Evolutionary conservation across 2,329 filamentous ascomycete genomes (phyloP).

Genomic region (Ophiocordyceps camponoti-floridani): DNA sequence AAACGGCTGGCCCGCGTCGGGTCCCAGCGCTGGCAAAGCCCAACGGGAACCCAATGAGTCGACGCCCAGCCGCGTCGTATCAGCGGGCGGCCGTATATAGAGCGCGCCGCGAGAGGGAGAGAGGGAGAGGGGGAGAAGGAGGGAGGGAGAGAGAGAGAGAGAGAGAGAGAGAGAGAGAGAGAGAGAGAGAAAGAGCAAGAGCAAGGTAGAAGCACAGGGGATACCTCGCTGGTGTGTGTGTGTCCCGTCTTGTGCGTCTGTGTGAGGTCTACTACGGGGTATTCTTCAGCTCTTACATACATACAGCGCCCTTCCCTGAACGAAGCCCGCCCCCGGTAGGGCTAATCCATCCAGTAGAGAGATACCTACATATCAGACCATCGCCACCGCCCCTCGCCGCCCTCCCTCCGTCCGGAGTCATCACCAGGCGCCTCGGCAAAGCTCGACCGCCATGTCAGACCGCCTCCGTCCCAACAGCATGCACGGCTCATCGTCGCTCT

Average conservation of each 20-base stretch:
- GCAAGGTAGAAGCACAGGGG: too few species aligned
- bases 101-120: too few species aligned
- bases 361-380: too few species aligned
- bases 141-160: too few species aligned
- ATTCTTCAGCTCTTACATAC: not conserved
- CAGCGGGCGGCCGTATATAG: not conserved
- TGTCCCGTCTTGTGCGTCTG: too few species aligned
- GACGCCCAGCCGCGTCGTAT: not conserved
- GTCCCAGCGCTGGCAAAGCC: not conserved
- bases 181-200: not conserved
- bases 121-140: too few species aligned
- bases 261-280: too few species aligned
- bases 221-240: not conserved
- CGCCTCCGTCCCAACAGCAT: constrained; percentile 33
- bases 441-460: constrained; percentile 6
- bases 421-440: not conserved
- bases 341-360: not conserved
- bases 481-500: too few species aligned
- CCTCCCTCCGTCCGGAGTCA: not conserved
- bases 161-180: too few species aligned
- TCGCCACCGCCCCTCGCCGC: not conserved
- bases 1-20: not conserved
- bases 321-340: not conserved
- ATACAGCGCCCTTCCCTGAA: not conserved
- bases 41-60: not conserved